Evolutionary conservation across 345 rosid species (phyloP).

Genomic region (Brassica carinata): DNA sequence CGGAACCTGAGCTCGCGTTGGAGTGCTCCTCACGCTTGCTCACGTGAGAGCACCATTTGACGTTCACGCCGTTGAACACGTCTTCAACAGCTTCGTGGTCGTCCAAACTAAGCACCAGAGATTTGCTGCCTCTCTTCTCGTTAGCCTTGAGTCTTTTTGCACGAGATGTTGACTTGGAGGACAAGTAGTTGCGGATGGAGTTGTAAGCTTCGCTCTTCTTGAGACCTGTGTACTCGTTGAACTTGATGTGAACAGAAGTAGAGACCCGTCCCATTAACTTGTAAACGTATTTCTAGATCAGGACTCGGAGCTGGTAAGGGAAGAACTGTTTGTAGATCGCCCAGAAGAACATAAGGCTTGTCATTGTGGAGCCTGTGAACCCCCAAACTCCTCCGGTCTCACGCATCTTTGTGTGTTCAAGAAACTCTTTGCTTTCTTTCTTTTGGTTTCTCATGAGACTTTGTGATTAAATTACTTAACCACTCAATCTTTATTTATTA

Average conservation of each 20-base stretch:
- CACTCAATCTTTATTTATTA: not conserved
- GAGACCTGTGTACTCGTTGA: constrained; percentile 48
- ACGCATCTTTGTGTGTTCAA: constrained; percentile 1
- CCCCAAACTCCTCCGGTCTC: constrained; percentile 15
- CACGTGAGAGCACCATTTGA: constrained; percentile 10
- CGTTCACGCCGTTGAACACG: constrained; percentile 16
- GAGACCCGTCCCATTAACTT: constrained; percentile 39
- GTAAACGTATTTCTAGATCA: constrained; percentile 29
- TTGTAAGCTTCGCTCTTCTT: constrained; percentile 44
- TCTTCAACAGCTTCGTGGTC: constrained; percentile 19
- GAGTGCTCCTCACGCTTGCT: not conserved
- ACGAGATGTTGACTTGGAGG: constrained; percentile 9
- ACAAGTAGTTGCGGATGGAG: constrained; percentile 17
- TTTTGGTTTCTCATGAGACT: not conserved
- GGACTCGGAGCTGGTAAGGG: constrained; percentile 45
- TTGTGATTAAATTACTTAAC: not conserved
- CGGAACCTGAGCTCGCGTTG: not conserved
- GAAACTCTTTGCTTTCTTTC: not conserved
- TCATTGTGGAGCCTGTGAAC: constrained; percentile 29
- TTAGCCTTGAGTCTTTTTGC: constrained; percentile 16
- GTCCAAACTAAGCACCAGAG: constrained; percentile 27
- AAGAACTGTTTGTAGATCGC: constrained; percentile 47
- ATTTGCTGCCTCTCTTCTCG: not conserved
- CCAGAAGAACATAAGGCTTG: constrained; percentile 48
- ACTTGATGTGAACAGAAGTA: constrained; percentile 39